Evolutionary conservation across 805 yeast species (phyloP).

Genomic region (Vanderwaltozyma verrucispora): DNA sequence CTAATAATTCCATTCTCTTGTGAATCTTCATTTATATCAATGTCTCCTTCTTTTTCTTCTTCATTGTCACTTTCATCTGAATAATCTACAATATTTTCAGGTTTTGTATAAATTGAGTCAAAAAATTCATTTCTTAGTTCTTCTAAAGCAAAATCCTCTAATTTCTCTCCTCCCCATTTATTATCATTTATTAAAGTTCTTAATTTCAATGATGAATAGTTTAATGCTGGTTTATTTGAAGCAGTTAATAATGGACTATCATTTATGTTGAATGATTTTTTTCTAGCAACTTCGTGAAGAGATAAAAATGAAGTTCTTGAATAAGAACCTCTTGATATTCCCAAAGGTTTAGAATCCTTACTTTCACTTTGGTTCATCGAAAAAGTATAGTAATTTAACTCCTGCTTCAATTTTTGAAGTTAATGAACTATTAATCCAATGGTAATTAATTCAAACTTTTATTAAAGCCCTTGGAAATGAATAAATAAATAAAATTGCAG

Average conservation of each 20-base stretch:
- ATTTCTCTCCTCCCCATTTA: conserved; percentile 5
- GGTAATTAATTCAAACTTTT: no score
- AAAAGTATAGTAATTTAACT: neutral
- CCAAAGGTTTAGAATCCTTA: neutral
- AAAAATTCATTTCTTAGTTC: conserved; percentile 41
- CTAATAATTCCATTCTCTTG: no score
- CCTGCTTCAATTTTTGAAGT: no score
- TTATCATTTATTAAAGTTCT: neutral
- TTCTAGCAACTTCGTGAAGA: neutral
- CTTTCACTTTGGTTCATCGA: neutral
- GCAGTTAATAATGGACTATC: neutral
- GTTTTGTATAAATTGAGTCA: conserved; percentile 34
- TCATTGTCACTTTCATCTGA: conserved; percentile 1
- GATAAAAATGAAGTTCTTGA: neutral
- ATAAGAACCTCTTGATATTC: conserved; percentile 2
- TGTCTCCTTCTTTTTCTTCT: neutral
- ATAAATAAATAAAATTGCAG: no score
- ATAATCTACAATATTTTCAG: conserved; percentile 5
- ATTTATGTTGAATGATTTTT: neutral
- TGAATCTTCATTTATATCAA: no score
- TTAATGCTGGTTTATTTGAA: neutral
- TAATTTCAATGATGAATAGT: conserved; percentile 1
- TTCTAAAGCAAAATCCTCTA: conserved; percentile 31
- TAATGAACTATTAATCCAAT: no score
- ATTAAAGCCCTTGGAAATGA: no score